A percentile compares a stretch with the other conserved stretches of the same genome.
These are phyloP conservation scores for Ogataea zsoltii DNA, from an alignment of 805 yeast species.

Conservation along the genomic window DNA sequence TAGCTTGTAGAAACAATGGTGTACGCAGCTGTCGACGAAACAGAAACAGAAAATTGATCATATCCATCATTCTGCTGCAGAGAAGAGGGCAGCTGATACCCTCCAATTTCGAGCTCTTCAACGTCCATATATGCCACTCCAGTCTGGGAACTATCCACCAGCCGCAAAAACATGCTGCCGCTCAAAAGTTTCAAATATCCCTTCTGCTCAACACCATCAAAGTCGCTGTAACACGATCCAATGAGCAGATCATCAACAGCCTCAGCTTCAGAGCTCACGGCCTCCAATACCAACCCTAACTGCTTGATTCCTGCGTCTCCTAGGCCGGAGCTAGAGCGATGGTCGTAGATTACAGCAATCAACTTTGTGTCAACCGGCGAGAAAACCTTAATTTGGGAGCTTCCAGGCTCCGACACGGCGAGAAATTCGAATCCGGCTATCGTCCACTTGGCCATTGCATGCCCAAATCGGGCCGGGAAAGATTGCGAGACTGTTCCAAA, in stretches of 20 bases:
- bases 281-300: constrained; percentile 34
- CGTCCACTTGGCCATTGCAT: constrained; percentile 33
- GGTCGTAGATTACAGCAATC: constrained; percentile 23
- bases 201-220: constrained; percentile 28
- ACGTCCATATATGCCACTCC: constrained; percentile 5
- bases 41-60: constrained; percentile 43
- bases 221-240: constrained; percentile 41
- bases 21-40: constrained; percentile 29
- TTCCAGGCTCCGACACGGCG: constrained; percentile 54
- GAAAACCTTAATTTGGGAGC: constrained; percentile 43
- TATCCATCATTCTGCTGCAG: constrained; percentile 29
- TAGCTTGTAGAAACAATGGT: constrained; percentile 42
- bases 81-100: constrained; percentile 21
- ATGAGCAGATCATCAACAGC: constrained; percentile 44
- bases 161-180: constrained; percentile 20
- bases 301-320: constrained; percentile 46
- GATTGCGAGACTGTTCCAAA: constrained; percentile 6
- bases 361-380: constrained; percentile 5
- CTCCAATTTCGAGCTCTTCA: constrained; percentile 9
- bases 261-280: constrained; percentile 38
- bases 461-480: constrained; percentile 45
- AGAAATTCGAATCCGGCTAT: constrained; percentile 37
- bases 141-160: constrained; percentile 1
- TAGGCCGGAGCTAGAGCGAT: constrained; percentile 29
- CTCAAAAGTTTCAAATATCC: constrained; percentile 39